Evolutionary conservation across 1,139 yeast genomes (phyloP), one percentile per base, ranked within the genome.

Genomic region (Yamadazyma dushanensis): DNA sequence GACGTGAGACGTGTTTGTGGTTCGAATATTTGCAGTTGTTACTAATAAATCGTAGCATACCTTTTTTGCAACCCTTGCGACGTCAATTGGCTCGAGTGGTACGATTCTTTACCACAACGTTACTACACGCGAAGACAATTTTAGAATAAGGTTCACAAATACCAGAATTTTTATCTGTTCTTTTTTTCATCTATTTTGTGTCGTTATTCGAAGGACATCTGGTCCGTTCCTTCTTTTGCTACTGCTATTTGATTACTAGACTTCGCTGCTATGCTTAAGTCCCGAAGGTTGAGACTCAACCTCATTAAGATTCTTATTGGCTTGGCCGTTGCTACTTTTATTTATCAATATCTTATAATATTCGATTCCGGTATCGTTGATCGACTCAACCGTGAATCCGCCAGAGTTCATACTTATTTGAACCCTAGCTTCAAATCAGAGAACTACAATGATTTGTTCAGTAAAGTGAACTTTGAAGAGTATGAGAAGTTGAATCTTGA

Each of bases 401-500:
- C 9, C 17, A n/a, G 16, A 7, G 24, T 10, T 13, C 16, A 17
- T 8, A 8, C 13, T 4, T 26, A 16, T 11, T 3, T 8, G 4
- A 17, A 8, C 16, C 10, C 4, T 26, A 21, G 17, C n/a, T 17
- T 17, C 22, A 16, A 31, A 15, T 19, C 46, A 2, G 20, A 28
- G 9, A 45, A 45, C 28, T 46, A 46, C 28, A 25, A 34, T 4
- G 29, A 26, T 16, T 30, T 47, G 16, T 44, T 47, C 13, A 15
- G 28, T 3, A 45, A 43, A 23, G 26, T 44, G 8, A 30, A 37
- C 11, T 8, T 35, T 14, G 22, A 14, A 10, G 27, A 36, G 9
- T 45, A 37, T 19, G 5, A 29, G n/a, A 8, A 16, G 2, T 31
- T 37, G 18, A 16, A 16, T 2, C 13, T 28, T 6, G 19, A 32